Evolutionary conservation across 352 stramenopile genomes (phyloP).

Genomic region (Phytophthora agathidicida): DNA sequence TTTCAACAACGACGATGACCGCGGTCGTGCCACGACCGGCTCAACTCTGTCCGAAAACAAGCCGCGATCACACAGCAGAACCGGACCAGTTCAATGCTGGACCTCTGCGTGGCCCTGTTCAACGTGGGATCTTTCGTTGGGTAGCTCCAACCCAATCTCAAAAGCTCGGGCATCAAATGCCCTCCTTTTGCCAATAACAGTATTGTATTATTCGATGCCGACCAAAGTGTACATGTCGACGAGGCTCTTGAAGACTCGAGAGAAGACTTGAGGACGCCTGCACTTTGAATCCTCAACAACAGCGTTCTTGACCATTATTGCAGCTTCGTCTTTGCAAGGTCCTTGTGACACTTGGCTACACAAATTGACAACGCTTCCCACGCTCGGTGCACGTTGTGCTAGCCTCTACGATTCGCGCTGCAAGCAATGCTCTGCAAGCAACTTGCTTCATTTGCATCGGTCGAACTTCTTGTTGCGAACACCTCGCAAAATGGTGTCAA

Average conservation of each 20-base stretch:
- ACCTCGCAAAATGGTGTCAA: neutral
- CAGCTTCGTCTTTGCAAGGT: slow-evolving; percentile 25
- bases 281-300: too few relatives aligned
- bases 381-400: slow-evolving; percentile 1
- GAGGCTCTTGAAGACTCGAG: neutral
- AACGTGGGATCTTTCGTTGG: neutral
- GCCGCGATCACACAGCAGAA: neutral
- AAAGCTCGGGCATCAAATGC: too few relatives aligned
- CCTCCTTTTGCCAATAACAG: too few relatives aligned
- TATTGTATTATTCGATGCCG: neutral
- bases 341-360: slow-evolving; percentile 36
- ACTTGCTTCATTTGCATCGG: too few relatives aligned
- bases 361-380: slow-evolving; percentile 26
- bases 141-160: neutral
- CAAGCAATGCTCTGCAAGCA: neutral
- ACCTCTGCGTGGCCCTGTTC: neutral
- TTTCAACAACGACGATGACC: too few relatives aligned
- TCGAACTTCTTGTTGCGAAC: neutral
- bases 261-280: neutral
- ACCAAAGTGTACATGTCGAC: slow-evolving; percentile 10
- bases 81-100: neutral
- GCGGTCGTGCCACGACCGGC: too few relatives aligned
- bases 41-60: neutral
- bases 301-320: slow-evolving; percentile 1
- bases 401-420: neutral